Evolutionary conservation across 306 rosid species (phyloP), one percentile per base, ranked within the genome.

Genomic region (Dalbergia oliveri): DNA sequence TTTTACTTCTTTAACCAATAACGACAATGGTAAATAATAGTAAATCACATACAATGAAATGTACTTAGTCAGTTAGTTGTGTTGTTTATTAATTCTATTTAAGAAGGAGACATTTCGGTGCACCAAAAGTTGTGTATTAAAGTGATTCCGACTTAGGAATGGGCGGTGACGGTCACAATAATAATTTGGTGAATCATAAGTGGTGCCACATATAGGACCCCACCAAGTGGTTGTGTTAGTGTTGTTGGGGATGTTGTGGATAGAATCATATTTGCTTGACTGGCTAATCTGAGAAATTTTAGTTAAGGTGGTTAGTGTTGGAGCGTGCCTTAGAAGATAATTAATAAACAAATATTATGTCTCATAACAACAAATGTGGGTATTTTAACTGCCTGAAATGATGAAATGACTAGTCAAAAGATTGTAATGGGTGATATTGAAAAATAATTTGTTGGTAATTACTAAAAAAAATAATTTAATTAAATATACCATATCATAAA

Each of bases 321-420:
- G 77, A 50, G 9, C 80, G 72, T 83, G 83, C 58, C 86, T 78
- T 83, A 73, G 73, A 83, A 83, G 80, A 51, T 56, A 78, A 66
- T 58, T 56, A 78, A 66, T 58, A 65, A 78, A 78, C 0, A 56
- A 15, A 62, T 57, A 72, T 71, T 64, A 57, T 19, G 37, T 77
- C 60, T 9, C 65, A 44, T 43, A 57, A 72, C 75, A 77, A 83
- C 86, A 71, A 77, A 41, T 56, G 18, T 34, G 44, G 53, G 62
- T 34, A 14, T 69, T 74, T 74, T 66, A 58, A 74, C 73, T 49
- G 63, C 69, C 13, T 72, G 0, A 53, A 72, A 23, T 63, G 49
- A 54, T 56, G 45, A 19, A 47, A 73, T 66, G 35, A 26, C n/a
- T n/a, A n/a, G n/a, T n/a, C n/a, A n/a, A n/a, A n/a, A n/a, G n/a